phyloP scores from a whole-genome alignment of 352 stramenopile species.

The Phytopythium aichiense region DNA sequence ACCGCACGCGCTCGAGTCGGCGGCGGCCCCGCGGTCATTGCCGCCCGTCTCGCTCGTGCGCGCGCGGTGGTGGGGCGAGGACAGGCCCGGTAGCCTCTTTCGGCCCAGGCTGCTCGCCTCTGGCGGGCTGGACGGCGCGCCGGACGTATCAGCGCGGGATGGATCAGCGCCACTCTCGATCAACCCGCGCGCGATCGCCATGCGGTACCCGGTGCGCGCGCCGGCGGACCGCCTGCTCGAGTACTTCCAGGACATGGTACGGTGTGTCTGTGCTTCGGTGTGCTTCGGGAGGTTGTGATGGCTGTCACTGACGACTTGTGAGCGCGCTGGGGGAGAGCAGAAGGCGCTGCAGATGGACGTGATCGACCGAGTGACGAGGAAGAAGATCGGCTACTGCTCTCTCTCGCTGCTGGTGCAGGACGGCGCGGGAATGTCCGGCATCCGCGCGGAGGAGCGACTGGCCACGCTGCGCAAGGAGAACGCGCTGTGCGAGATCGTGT shows the following conservation, averaged over 20 bases:
- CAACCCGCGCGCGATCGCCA: constrained; percentile 23
- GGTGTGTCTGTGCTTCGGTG: neutral
- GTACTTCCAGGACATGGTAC: constrained; percentile 57
- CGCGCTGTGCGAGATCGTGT: constrained; percentile 37
- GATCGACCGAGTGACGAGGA: constrained; percentile 42
- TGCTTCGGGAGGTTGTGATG: neutral
- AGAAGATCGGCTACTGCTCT: constrained; percentile 29
- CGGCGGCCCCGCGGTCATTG: constrained; percentile 21
- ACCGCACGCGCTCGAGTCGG: constrained; percentile 32
- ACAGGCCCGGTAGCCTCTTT: constrained; percentile 40
- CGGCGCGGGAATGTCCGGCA: neutral
- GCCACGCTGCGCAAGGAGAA: constrained; percentile 22
- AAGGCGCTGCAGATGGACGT: constrained; percentile 54
- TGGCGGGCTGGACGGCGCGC: constrained; percentile 6
- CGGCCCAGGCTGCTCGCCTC: constrained; percentile 21
- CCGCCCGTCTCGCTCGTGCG: constrained; percentile 38
- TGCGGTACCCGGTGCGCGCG: constrained; percentile 44
- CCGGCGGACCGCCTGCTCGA: constrained; percentile 30
- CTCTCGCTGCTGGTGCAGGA: constrained; percentile 17
- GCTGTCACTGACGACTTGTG: neutral
- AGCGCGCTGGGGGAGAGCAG: constrained; percentile 8
- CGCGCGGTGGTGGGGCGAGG: constrained; percentile 57
- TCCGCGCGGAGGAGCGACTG: constrained; percentile 23
- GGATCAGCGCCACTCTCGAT: neutral
- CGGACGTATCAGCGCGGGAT: neutral